A percentile compares a stretch with the other conserved stretches of the same genome.
Conservation (phyloP, 2,329 filamentous ascomycete species). For the Septoria petroselini region DNA sequence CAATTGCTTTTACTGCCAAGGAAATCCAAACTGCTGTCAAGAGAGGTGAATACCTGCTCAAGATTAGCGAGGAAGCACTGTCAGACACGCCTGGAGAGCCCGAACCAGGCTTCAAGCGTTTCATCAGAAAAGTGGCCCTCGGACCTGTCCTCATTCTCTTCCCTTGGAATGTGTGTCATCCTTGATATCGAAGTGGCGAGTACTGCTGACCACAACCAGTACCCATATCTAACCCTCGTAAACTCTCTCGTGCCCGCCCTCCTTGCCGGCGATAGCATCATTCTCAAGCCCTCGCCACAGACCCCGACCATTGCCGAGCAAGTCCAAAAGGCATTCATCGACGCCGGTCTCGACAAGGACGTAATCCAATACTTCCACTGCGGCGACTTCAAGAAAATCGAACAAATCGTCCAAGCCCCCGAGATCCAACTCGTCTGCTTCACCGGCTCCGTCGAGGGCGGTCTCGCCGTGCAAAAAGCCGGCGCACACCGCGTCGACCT, state of each 20-base stretch:
- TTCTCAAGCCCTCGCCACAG: constrained; percentile 91
- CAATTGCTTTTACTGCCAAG: constrained; percentile 79
- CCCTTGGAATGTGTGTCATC: constrained; percentile 81
- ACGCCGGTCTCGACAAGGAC: constrained; percentile 76
- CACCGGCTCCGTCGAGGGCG: constrained; percentile 86
- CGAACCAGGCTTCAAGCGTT: constrained; percentile 86
- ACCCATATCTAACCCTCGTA: constrained; percentile 88
- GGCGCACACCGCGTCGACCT: constrained; percentile 76
- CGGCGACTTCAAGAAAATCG: constrained; percentile 72
- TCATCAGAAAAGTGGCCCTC: constrained; percentile 82
- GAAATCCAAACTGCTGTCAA: constrained; percentile 84
- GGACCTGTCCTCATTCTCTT: constrained; percentile 88
- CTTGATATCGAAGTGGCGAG: not conserved
- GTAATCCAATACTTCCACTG: constrained; percentile 92
- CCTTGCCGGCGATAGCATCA: constrained; percentile 83
- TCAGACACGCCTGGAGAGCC: constrained; percentile 77
- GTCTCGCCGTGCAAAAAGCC: constrained; percentile 78
- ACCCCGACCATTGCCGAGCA: constrained; percentile 90
- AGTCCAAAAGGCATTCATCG: constrained; percentile 68
- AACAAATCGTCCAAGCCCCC: constrained; percentile 73
- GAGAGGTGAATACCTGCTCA: constrained; percentile 79
- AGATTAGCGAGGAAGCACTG: constrained; percentile 74
- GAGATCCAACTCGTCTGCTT: constrained; percentile 82
- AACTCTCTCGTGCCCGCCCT: constrained; percentile 93
- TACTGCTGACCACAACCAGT: constrained; percentile 53